Conservation (phyloP, 2,329 filamentous ascomycete species). For the Aspergillus brasiliensis region DNA sequence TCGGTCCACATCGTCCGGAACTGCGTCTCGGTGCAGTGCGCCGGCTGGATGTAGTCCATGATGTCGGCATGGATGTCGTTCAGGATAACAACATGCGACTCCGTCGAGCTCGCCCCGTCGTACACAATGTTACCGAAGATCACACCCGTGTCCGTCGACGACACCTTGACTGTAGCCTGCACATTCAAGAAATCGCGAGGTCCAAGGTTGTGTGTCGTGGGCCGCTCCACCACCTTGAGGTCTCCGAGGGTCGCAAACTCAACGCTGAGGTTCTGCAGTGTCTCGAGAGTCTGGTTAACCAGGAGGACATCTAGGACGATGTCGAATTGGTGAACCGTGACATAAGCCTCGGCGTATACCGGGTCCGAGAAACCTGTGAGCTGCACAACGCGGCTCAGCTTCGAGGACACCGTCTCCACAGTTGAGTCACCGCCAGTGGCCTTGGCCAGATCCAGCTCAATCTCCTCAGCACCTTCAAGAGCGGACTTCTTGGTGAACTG, state of each 20-base stretch:
- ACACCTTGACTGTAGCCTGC: conserved; percentile 98
- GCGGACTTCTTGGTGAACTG: conserved; percentile 91
- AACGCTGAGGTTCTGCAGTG: conserved; percentile 92
- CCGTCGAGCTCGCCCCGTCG: conserved; percentile 86
- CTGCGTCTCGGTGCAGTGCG: conserved; percentile 93
- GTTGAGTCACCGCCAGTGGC: conserved; percentile 87
- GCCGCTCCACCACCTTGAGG: conserved; percentile 94
- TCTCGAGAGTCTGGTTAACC: conserved; percentile 96
- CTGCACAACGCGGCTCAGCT: conserved; percentile 94
- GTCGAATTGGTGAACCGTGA: conserved; percentile 98
- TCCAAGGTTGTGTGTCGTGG: conserved; percentile 91
- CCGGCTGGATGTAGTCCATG: conserved; percentile 99
- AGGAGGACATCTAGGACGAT: conserved; percentile 95
- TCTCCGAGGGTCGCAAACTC: conserved; percentile 98
- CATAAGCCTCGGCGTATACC: conserved; percentile 98
- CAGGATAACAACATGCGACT: conserved; percentile 94
- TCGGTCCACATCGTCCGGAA: conserved; percentile 99
- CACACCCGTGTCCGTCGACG: conserved; percentile 94
- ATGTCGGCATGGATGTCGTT: conserved; percentile 99
- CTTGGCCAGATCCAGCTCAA: conserved; percentile 87
- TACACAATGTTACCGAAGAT: conserved; percentile 99
- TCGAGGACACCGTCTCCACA: conserved; percentile 85
- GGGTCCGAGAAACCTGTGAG: conserved; percentile 97
- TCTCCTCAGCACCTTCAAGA: conserved; percentile 77
- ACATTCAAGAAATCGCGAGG: conserved; percentile 98